Base-by-base conservation (phyloP, 2,329 filamentous ascomycete species). In the Lachnum nothofagi region DNA sequence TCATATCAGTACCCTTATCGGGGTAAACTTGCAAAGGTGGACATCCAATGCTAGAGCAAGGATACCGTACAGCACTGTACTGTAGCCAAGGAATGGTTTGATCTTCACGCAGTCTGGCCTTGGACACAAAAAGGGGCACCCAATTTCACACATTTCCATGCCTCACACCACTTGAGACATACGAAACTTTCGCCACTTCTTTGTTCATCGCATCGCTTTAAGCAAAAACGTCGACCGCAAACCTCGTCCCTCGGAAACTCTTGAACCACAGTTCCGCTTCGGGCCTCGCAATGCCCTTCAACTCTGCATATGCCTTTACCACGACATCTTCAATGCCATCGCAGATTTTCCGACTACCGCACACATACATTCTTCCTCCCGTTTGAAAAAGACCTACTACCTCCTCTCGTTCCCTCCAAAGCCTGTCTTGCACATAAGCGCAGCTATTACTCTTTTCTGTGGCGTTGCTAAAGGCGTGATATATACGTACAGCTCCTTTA, bases 181-280 rank as follows among this genome's bases (percentile, higher is more conserved):
- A n/a, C n/a, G n/a, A n/a, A n/a, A n/a, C n/a, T n/a, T n/a, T n/a
- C n/a, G n/a, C n/a, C n/a, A n/a, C n/a, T n/a, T n/a, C n/a, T n/a
- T n/a, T n/a, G n/a, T n/a, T n/a, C n/a, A n/a, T n/a, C n/a, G n/a
- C n/a, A n/a, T 29, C 25, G 12, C 25, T 12, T 9, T 20, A 37
- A 16, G 52, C 52, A 51, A 73, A 73, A 17, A 74, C 70, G 65
- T 75, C 72, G 19, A 65, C 70, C 25, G 69, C 69, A 65, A 68
- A 73, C 49, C 73, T 62, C 58, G 73, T 71, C 41, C 70, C 71
- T 52, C 69, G 69, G 52, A 74, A 58, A 1, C 61, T 61, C 50
- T 69, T 65, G 51, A 72, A 74, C 72, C 73, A 76, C 42, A 64
- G 56, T 52, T 69, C 67, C n/a, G 66, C 65, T 55, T 68, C 66